Evolutionary conservation across 176 grass and related monocot species (phyloP).

Genomic region (Dendrocalamus sinicus): DNA sequence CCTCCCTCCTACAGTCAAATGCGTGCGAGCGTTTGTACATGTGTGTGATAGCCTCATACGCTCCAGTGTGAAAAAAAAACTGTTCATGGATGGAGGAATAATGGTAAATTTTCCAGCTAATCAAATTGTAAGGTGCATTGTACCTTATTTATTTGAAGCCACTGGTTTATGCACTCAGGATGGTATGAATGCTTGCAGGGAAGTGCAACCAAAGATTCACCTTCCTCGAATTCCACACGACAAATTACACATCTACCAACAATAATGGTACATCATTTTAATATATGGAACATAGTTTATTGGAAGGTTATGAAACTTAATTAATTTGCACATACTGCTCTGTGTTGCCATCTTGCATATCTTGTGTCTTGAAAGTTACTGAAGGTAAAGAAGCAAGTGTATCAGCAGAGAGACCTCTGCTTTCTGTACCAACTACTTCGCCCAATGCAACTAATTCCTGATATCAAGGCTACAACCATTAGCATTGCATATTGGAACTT

Average conservation of each 20-base stretch:
- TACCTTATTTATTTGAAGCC: conserved; percentile 99
- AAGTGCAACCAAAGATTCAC: conserved; percentile 82
- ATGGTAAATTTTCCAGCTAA: conserved; percentile 10
- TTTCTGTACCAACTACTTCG: conserved; percentile 91
- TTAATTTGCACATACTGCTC: conserved; percentile 78
- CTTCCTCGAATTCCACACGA: conserved; percentile 93
- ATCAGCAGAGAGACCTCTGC: conserved; percentile 86
- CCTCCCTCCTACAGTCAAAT: conserved; percentile 11
- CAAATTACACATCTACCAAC: conserved; percentile 90
- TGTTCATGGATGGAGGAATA: neutral
- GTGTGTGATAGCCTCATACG: neutral
- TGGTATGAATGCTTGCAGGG: conserved; percentile 95
- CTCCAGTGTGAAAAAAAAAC: neutral
- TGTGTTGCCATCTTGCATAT: conserved; percentile 76
- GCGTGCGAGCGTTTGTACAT: neutral
- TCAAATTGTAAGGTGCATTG: conserved; percentile 1
- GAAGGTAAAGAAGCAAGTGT: conserved; percentile 90
- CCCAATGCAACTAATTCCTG: conserved; percentile 96
- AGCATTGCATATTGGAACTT: conserved; percentile 29
- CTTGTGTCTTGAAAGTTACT: conserved; percentile 80
- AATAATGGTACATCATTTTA: conserved; percentile 36
- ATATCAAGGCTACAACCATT: conserved; percentile 40
- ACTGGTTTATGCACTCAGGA: conserved; percentile 92
- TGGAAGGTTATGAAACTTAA: conserved; percentile 38
- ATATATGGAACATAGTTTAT: conserved; percentile 28